Percentiles rank a stretch among this genome's conserved stretches.
Conservation (phyloP, 2,329 filamentous ascomycete genomes). For the Aspergillus glaucus region DNA sequence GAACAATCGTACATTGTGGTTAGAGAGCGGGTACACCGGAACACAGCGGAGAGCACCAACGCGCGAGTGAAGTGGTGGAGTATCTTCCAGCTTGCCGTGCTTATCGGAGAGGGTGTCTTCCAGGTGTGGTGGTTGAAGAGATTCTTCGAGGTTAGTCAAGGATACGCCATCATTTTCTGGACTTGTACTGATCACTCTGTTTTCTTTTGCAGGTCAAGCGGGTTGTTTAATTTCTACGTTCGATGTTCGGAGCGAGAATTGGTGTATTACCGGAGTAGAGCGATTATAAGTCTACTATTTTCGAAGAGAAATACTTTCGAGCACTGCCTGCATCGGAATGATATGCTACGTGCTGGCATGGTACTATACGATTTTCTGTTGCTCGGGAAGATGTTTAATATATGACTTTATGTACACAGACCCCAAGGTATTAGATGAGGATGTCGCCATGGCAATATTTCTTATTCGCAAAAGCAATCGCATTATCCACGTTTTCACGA, state of each 20-base stretch:
- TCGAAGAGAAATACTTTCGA: slow-evolving; percentile 4
- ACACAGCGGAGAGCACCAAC: slow-evolving; percentile 98
- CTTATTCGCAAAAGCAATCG: not conserved
- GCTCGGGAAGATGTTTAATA: slow-evolving; percentile 1
- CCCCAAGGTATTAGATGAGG: not conserved
- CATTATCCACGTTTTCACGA: not conserved
- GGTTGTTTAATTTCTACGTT: slow-evolving; percentile 33
- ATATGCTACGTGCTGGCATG: not conserved
- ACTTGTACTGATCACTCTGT: slow-evolving; percentile 5
- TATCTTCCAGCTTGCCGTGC: slow-evolving; percentile 84
- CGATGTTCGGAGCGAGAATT: not conserved
- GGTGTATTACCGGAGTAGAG: not conserved
- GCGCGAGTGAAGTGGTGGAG: slow-evolving; percentile 99
- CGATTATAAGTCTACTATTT: not conserved
- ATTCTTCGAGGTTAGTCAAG: slow-evolving; percentile 72
- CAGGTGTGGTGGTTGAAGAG: slow-evolving; percentile 99
- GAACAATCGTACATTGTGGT: slow-evolving; percentile 96
- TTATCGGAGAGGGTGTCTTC: slow-evolving; percentile 89
- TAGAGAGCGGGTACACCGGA: slow-evolving; percentile 91
- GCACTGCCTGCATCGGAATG: not conserved
- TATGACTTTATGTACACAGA: slow-evolving; percentile 6
- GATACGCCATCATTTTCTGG: not conserved
- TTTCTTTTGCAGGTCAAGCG: slow-evolving; percentile 37
- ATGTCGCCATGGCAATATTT: too few relatives aligned
- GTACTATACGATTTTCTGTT: not conserved